Conservation (phyloP, 106 monocot genomes). For the Dioscorea alata region DNA sequence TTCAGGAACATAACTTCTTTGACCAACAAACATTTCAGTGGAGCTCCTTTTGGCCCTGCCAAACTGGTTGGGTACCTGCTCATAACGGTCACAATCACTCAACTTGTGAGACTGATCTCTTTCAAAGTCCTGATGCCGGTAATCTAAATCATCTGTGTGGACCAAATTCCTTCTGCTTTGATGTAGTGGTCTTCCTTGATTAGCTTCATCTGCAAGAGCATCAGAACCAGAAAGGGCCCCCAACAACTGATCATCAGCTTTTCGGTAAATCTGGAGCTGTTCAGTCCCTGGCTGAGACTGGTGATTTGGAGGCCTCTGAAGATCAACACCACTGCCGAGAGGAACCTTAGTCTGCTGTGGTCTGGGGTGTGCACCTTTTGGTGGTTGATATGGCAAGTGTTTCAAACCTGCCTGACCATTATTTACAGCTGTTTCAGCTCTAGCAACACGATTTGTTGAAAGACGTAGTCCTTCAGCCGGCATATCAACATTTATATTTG, state of each 20-base stretch:
- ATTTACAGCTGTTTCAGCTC: slow-evolving; percentile 1
- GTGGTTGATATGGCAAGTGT: slow-evolving; percentile 6
- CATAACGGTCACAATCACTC: slow-evolving; percentile 29
- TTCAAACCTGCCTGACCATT: slow-evolving; percentile 9
- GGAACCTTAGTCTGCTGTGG: slow-evolving; percentile 12
- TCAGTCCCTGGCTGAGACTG: slow-evolving; percentile 24
- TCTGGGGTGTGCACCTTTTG: slow-evolving; percentile 19
- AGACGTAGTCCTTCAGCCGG: neutral
- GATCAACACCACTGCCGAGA: slow-evolving; percentile 8
- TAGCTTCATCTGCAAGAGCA: slow-evolving; percentile 41
- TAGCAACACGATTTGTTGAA: slow-evolving; percentile 1
- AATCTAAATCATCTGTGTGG: slow-evolving; percentile 26
- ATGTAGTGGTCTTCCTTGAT: slow-evolving; percentile 9
- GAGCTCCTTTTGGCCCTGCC: slow-evolving; percentile 27
- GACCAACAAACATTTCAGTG: slow-evolving; percentile 34
- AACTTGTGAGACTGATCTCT: slow-evolving; percentile 30
- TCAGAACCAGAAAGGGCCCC: slow-evolving; percentile 69
- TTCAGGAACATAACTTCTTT: slow-evolving; percentile 14
- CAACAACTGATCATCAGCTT: slow-evolving; percentile 39
- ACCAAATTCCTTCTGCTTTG: slow-evolving; percentile 15
- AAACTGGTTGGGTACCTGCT: slow-evolving; percentile 10
- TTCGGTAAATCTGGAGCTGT: slow-evolving; percentile 28
- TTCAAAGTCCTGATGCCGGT: slow-evolving; percentile 32
- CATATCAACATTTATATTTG: neutral
- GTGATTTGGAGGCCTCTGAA: slow-evolving; percentile 7